Evolutionary conservation across 2,329 filamentous ascomycete genomes (phyloP), one percentile per base, ranked within the genome.

Genomic region (Bisporella sp.): DNA sequence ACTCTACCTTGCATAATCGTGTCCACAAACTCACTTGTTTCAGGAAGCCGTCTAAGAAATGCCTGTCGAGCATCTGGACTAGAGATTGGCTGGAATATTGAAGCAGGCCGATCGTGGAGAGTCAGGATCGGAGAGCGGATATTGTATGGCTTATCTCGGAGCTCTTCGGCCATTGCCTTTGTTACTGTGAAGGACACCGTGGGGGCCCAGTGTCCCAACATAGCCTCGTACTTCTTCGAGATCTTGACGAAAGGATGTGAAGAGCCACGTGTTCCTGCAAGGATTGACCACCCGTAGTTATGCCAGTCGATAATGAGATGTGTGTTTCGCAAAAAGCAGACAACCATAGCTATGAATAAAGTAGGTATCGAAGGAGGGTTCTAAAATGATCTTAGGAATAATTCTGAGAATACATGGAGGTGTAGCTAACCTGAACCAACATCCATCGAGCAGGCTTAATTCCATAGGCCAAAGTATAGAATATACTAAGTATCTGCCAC

Each of bases 361-460:
- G 90, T 95, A 0, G 93, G 93, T 52, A 97, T 96, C 0, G 92
- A 93, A 1, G 93, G 93, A 5, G 93, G 93, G 61, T 97, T 99
- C 77, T 96, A 87, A 28, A 11, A 12, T n/a, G 41, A 12, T 3
- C n/a, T 31, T 40, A 29, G 12, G 11, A 4, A 13, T 32, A 28
- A 28, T 28, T 8, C 11, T 21, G 21, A 28, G 41, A 42, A 28
- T n/a, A n/a, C 13, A 5, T 40, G 30, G 8, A 13, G 40, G 11
- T 13, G 31, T 33, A 7, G 5, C 21, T 9, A 40, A 48, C 51
- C 41, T 53, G 51, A 41, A 96, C 85, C 6, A 97, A 77, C 65
- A 96, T 84, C 87, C 88, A 96, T 70, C 82, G 81, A 5, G 84
- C 77, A 1, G 91, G 81, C n/a, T 78, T 75, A 1, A 88, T 84